These are phyloP conservation scores for Picea glauca DNA, from an alignment of 75 land plant species.

Conservation along the genomic window DNA sequence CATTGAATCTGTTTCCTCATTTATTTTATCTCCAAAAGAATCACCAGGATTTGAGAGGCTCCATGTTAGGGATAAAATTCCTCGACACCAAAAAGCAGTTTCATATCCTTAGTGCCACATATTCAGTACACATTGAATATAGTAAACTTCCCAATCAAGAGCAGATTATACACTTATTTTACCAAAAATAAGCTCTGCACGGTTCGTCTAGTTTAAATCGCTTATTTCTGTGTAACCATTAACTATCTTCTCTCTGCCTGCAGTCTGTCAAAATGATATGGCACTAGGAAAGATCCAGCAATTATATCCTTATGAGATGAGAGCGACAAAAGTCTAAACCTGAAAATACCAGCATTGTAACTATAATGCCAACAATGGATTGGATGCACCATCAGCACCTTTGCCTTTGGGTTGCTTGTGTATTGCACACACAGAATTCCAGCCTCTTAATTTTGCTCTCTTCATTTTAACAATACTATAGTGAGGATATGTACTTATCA, in stretches of 20 bases:
- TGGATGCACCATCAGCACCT: conserved; percentile 1
- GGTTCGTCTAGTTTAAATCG: not conserved
- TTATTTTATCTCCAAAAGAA: too few species aligned
- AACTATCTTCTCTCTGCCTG: not conserved
- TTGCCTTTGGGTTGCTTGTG: not conserved
- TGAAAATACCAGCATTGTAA: not conserved
- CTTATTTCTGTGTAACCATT: not conserved
- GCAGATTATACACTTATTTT: not conserved
- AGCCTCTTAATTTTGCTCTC: not conserved
- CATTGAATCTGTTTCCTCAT: too few species aligned
- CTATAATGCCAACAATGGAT: not conserved
- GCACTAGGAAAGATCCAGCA: not conserved
- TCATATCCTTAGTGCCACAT: too few species aligned
- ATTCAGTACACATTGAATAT: not conserved
- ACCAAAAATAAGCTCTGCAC: not conserved
- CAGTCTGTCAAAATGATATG: not conserved
- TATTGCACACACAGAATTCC: too few species aligned
- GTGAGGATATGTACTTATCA: not conserved
- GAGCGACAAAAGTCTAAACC: not conserved
- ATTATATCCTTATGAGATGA: not conserved
- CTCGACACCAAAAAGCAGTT: too few species aligned
- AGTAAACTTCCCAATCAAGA: not conserved
- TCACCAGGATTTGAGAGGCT: too few species aligned
- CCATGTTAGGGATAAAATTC: too few species aligned
- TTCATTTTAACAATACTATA: not conserved